phyloP scores from a whole-genome alignment of 2,329 filamentous ascomycete genomes.

The Colletotrichum magnum region DNA sequence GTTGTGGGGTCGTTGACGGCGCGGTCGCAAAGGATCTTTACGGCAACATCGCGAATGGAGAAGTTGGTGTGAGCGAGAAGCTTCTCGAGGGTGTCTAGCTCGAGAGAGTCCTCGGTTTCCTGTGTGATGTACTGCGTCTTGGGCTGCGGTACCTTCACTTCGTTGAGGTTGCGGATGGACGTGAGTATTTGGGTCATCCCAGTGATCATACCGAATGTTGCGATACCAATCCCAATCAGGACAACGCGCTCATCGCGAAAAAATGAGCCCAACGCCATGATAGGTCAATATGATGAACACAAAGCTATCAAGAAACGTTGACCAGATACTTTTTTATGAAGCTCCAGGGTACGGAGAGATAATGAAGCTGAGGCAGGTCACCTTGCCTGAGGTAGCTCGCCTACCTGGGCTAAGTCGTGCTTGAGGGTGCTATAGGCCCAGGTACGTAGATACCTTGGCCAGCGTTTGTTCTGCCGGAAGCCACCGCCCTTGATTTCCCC shows the following conservation, averaged over 20 bases:
- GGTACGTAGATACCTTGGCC: neutral
- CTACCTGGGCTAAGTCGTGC: no score
- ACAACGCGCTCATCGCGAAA: constrained; percentile 68
- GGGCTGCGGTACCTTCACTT: constrained; percentile 74
- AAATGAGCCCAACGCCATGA: constrained; percentile 47
- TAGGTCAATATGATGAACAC: neutral
- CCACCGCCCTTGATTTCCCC: constrained; percentile 40
- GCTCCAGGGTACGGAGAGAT: neutral
- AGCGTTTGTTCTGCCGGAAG: constrained; percentile 40
- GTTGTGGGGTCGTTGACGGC: constrained; percentile 71
- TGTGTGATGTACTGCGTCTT: constrained; percentile 82
- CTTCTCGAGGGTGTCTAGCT: constrained; percentile 75
- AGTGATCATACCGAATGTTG: constrained; percentile 70
- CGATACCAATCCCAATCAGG: constrained; percentile 67
- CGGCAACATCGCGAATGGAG: constrained; percentile 78
- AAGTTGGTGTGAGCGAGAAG: constrained; percentile 80
- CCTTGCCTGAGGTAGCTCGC: neutral
- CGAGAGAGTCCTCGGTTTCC: constrained; percentile 80
- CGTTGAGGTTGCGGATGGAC: constrained; percentile 73
- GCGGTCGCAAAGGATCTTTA: constrained; percentile 69
- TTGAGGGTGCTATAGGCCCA: no score
- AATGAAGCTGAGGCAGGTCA: neutral
- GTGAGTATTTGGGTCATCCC: constrained; percentile 72
- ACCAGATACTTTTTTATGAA: neutral
- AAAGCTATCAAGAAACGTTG: constrained; percentile 12